Percentiles rank a stretch among this genome's conserved stretches.
Conservation (phyloP, 495 filamentous ascomycete species). For the Trichocladium uniseriatum region DNA sequence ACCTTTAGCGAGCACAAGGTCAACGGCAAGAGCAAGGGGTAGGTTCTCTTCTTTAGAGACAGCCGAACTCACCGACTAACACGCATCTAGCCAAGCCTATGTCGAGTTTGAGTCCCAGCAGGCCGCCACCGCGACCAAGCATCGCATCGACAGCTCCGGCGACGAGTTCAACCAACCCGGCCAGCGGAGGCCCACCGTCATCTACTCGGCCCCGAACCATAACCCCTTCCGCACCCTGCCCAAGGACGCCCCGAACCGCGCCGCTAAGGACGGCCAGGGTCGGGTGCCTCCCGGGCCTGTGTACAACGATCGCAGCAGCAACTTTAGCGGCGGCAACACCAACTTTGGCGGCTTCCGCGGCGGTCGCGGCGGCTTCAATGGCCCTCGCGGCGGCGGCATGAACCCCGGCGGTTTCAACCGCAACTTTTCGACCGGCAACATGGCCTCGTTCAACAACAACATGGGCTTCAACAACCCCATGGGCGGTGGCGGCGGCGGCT, state of each 20-base stretch:
- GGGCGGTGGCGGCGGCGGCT: conserved; percentile 54
- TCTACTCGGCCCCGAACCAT: conserved; percentile 62
- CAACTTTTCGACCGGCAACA: conserved; percentile 29
- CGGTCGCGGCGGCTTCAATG: conserved; percentile 32
- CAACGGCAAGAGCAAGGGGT: conserved; percentile 98
- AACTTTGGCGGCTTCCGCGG: conserved; percentile 29
- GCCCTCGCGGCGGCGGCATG: conserved; percentile 21
- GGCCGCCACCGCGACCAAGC: conserved; percentile 79
- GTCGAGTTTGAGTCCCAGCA: conserved; percentile 76
- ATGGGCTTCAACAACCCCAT: conserved; percentile 45
- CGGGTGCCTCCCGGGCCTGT: conserved; percentile 15
- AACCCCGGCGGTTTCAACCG: conserved; percentile 40
- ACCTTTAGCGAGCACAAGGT: conserved; percentile 98
- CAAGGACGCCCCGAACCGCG: conserved; percentile 76
- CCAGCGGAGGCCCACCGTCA: conserved; percentile 61
- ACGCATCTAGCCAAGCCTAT: conserved; percentile 67
- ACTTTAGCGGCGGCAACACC: conserved; percentile 33
- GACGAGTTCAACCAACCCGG: conserved; percentile 29
- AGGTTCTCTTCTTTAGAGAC: conserved; percentile 19
- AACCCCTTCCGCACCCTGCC: conserved; percentile 91
- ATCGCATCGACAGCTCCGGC: conserved; percentile 58
- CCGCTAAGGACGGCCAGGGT: conserved; percentile 50
- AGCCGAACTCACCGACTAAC: neutral
- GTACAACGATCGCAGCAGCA: conserved; percentile 29
- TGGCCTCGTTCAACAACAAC: conserved; percentile 28